A percentile compares a stretch with the other conserved stretches of the same genome.
These are phyloP conservation scores for Lachancea fermentati DNA, from an alignment of 805 yeast genomes.

Conservation along the genomic window DNA sequence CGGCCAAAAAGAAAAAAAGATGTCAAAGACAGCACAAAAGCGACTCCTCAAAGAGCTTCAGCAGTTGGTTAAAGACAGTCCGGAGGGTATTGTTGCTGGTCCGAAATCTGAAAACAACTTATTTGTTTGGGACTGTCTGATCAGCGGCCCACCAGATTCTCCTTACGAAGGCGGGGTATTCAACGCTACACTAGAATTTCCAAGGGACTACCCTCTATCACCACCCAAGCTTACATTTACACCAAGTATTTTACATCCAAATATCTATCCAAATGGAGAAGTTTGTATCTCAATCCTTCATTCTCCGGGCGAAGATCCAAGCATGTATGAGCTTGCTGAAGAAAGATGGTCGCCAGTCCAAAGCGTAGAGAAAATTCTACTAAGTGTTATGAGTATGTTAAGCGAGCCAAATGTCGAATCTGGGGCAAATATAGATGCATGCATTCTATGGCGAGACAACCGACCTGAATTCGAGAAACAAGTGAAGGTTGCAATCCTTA, in stretches of 20 bases:
- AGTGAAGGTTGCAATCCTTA: constrained; percentile 63
- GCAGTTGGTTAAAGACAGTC: constrained; percentile 78
- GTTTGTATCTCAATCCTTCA: constrained; percentile 95
- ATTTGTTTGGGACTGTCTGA: constrained; percentile 76
- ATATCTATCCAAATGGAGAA: constrained; percentile 88
- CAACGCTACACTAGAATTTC: constrained; percentile 67
- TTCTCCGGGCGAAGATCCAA: constrained; percentile 96
- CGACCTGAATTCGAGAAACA: constrained; percentile 58
- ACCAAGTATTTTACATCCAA: constrained; percentile 87
- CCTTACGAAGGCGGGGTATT: constrained; percentile 87
- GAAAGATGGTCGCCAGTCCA: constrained; percentile 99
- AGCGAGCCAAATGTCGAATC: constrained; percentile 96
- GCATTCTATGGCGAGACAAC: constrained; percentile 86
- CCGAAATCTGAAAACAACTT: constrained; percentile 72
- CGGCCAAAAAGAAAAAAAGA: no score
- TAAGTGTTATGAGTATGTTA: constrained; percentile 91
- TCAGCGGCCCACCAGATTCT: constrained; percentile 80
- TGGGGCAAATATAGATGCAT: constrained; percentile 82
- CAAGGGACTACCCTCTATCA: constrained; percentile 73
- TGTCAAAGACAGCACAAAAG: constrained; percentile 67
- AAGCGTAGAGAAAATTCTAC: constrained; percentile 90
- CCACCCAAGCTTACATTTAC: constrained; percentile 74
- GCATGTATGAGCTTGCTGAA: constrained; percentile 90
- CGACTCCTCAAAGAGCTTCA: constrained; percentile 84
- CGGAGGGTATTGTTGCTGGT: constrained; percentile 94